Evolutionary conservation across 768 basidiomycete genomes (phyloP), one percentile per base, ranked within the genome.

Genomic region (Leucocoprinus birnbaumii): DNA sequence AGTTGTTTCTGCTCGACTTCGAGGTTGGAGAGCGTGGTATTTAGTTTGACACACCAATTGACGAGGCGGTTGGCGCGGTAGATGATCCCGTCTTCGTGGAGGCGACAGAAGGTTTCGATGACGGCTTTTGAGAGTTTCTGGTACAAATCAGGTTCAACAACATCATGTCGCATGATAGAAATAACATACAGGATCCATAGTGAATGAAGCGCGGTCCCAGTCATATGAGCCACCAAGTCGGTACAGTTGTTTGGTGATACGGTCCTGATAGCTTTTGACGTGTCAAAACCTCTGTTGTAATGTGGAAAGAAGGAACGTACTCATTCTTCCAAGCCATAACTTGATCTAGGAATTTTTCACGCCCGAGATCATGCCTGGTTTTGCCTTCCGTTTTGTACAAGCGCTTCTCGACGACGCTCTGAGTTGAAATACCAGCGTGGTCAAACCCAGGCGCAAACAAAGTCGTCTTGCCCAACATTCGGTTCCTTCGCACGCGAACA

Each of bases 261-360:
- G 84, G n/a, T 73, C 77, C 68, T 98, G 95, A 67, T 98, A 99
- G 56, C 94, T 96, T 57, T 2, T 26, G 14, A 25, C 13, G 48
- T n/a, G 56, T 27, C n/a, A 16, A 34, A 18, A 14, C 4, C 41
- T 34, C 40, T 18, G 44, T 1, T 24, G 13, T 49, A 35, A 4
- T 7, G 11, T 61, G 46, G 16, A 16, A 8, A 37, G 49, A 35
- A 40, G 35, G 2, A 0, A 78, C 90, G 48, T 60, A 96, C 92
- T 96, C 93, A 61, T 94, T 90, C 69, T 97, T 98, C 97, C 97
- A 99, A 25, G 89, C 88, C 86, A 87, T 87, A 25, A 98, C 94
- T 53, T 86, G 91, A 59, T 87, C 84, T 60, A 99, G 65, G 71
- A 99, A 98, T 63, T 79, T 84, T 62, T 96, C 93, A 43, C 97